Base-by-base conservation (phyloP, 306 rosid genomes). In the Pterocarpus macrocarpus region DNA sequence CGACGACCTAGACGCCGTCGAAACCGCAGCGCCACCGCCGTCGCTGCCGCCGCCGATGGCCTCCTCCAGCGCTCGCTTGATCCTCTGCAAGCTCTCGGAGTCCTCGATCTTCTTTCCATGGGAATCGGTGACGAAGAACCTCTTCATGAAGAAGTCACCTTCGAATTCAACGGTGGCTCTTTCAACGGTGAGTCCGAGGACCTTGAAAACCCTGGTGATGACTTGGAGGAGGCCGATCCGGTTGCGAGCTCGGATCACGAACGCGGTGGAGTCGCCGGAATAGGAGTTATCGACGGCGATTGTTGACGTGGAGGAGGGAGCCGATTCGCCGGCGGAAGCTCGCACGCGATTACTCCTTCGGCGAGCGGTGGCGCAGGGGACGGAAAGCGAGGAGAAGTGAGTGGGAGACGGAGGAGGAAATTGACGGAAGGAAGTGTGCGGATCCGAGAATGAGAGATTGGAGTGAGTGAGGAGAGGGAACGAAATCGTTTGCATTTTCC, bases 201-300 rank as follows among this genome's bases (percentile, higher is more conserved):
- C 88, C 67, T 81, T 85, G 87, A 91, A 91, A 56, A 89, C 92
- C 74, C 90, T 87, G 73, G 91, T 81, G 78, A 89, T 86, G 79
- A 91, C 83, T 76, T 86, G 91, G 76, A 91, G 93, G 50, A 91
- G 91, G 39, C 96, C 93, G 73, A 89, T 91, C 53, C 88, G 86
- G 85, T 83, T 89, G 39, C 88, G 89, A 39, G 93, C 89, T 0
- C 91, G 91, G 77, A 91, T 88, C 49, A 87, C 88, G 85, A 89
- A 87, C 5, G 80, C 82, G 44, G 96, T 91, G 79, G 83, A 79
- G 17, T 82, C 77, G 35, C n/a, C 30, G 36, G 70, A 52, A 7
- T 76, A 79, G 78, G 91, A 76, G 38, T 84, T 84, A 7, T 86
- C 88, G 5, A 89, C 85, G 38, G 85, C 64, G 58, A 91, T 83